Base-by-base conservation (phyloP, 495 filamentous ascomycete species). In the Pyrenula aspistea region DNA sequence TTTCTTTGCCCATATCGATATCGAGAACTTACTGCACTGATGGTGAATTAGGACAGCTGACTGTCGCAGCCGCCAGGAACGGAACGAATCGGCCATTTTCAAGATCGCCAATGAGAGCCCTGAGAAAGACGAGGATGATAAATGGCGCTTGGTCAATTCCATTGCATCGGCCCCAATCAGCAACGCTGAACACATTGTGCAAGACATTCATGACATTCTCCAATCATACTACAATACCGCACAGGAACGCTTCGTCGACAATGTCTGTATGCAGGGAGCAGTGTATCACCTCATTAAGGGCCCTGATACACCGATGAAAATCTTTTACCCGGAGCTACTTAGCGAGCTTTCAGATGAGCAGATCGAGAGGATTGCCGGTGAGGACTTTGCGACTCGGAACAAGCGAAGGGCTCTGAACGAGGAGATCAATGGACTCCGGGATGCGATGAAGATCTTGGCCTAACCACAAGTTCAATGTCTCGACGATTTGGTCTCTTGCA, bases 191-290 rank as follows among this genome's bases (percentile, higher is more conserved):
- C 67, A 78, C n/a, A 68, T 68, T 2, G 60, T 73, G 8, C 66
- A 75, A 51, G 73, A 81, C 0, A 72, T 86, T 4, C 79, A 85
- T 51, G 78, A 86, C 57, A 75, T 77, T 15, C 64, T 86, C 1
- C 55, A 75, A 51, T 67, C 75, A 1, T 87, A 87, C 62, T 86
- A 87, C 68, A 77, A 78, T 49, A 78, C 85, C 0, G 73, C 80
- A 0, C 66, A 60, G 20, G 78, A 77, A 55, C 68, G 77, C 1
- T 83, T 86, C 53, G 70, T 82, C 10, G 83, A 86, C 55, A 71
- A 66, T 55, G 64, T 84, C 15, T 79, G 70, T 58, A 68, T 72
- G 60, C 73, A 78, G 57, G 71, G 64, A 1, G 59, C 63, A 0
- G 66, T 72, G 24, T 60, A 66, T 42, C 61, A 62, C 53, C 63